Percentiles rank a stretch among this genome's conserved stretches.
phyloP scores from a whole-genome alignment of 306 rosid genomes.

The Glycine latifolia region DNA sequence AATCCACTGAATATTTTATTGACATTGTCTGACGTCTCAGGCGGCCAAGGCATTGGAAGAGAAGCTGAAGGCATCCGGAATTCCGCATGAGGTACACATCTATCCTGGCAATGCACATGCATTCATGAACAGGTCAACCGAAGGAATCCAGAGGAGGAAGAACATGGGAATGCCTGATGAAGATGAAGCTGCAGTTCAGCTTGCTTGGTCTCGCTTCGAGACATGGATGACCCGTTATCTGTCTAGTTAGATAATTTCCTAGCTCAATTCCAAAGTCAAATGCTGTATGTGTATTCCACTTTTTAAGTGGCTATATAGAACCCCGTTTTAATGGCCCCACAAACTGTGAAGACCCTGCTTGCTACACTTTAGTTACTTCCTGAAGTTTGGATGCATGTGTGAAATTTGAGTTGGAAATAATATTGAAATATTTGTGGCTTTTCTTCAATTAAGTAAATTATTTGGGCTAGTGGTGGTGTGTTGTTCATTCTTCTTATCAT shows the following conservation, averaged over 20 bases:
- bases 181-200: conserved; percentile 71
- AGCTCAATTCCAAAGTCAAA: background rate
- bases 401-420: conserved; percentile 31
- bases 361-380: background rate
- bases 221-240: conserved; percentile 76
- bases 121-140: conserved; percentile 87
- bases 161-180: conserved; percentile 73
- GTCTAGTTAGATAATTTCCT: conserved; percentile 47
- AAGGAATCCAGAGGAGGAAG: conserved; percentile 79
- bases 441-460: conserved; percentile 14
- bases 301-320: background rate
- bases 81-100: conserved; percentile 77
- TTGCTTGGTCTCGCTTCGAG: conserved; percentile 90
- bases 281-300: conserved; percentile 31
- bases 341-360: conserved; percentile 7
- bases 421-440: conserved; percentile 25
- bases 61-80: conserved; percentile 79
- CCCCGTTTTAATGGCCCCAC: background rate
- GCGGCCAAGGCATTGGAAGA: conserved; percentile 82
- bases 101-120: conserved; percentile 83
- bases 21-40: conserved; percentile 50
- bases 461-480: conserved; percentile 4
- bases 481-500: background rate
- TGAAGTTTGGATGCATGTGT: conserved; percentile 27
- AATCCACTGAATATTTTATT: background rate